Base-by-base conservation (phyloP, 2,329 filamentous ascomycete genomes). In the Neurospora sp. region DNA sequence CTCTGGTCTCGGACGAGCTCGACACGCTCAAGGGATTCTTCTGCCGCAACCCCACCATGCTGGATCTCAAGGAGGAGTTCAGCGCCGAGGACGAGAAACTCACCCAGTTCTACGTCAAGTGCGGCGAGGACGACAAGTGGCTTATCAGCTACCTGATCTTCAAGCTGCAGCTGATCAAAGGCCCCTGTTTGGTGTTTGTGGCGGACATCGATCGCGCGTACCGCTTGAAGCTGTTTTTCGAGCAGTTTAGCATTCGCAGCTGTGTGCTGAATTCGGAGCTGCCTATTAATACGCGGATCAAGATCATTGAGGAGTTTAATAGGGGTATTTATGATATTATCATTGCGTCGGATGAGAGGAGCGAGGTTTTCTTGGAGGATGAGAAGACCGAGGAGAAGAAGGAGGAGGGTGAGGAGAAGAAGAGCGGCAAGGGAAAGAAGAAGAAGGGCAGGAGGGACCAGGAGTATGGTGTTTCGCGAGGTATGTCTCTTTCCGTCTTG, bases 291-390 rank as follows among this genome's bases (percentile, higher is more conserved):
- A 96, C 92, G 1, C 87, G 96, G 71, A 89, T 97, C 46, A 95
- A 99, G 78, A 93, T 97, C 1, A 95, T 99, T 2, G 92, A 98
- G 76, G 93, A 98, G 79, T 99, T 99, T 82, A 99, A 98, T 83
- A 66, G 72, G 71, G 74, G 92, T 68, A 89, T 98, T 6, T 99
- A 99, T 84, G 95, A 99, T 76, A 97, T 98, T 72, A 94, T 99
- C 74, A 97, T 99, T 76, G 96, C 96, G 0, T 94, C 93, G 0
- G 96, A 99, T 66, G 79, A 80, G 74, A 77, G 76, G 72, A 77
- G 76, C 72, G 77, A 79, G 69, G 71, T 80, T 23, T 75, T 80
- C 69, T 77, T 83, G 81, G 78, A 86, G 81, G 70, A 82, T 81
- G 72, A 74, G 5, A 74, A 75, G 71, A 79, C 68, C 73, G 69